These are phyloP conservation scores for Zalaria obscura DNA, from an alignment of 2,329 filamentous ascomycete species.

Conservation along the genomic window DNA sequence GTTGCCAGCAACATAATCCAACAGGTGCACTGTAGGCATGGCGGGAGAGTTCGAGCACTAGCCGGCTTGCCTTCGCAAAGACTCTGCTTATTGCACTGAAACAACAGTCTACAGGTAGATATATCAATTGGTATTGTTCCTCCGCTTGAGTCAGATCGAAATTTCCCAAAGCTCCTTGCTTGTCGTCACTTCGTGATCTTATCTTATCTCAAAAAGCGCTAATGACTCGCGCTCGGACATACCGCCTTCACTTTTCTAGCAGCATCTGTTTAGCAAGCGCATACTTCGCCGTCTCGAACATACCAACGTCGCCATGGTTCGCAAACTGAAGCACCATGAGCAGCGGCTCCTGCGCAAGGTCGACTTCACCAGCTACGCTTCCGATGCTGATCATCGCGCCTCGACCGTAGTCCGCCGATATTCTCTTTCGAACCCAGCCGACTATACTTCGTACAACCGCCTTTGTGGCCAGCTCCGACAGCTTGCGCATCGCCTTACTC, in stretches of 20 bases:
- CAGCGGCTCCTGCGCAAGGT: conserved; percentile 83
- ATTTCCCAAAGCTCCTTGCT: neutral
- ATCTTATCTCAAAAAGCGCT: no score
- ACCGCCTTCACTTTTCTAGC: no score
- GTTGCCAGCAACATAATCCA: conserved; percentile 91
- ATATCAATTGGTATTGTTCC: no score
- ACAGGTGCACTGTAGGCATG: conserved; percentile 67
- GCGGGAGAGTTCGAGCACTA: neutral
- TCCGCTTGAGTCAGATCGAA: neutral
- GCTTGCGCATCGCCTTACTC: conserved; percentile 74
- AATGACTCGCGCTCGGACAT: no score
- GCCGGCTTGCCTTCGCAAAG: no score
- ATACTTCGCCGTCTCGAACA: neutral
- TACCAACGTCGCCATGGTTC: conserved; percentile 52
- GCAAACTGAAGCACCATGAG: conserved; percentile 95
- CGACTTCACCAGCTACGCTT: conserved; percentile 77
- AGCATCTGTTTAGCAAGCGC: no score
- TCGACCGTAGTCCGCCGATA: conserved; percentile 70
- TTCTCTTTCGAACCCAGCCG: conserved; percentile 76
- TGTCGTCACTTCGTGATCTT: no score
- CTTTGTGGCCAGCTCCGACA: conserved; percentile 58
- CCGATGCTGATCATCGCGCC: conserved; percentile 75
- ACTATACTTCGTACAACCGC: conserved; percentile 49
- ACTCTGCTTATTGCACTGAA: no score
- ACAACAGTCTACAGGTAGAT: no score